Evolutionary conservation across 768 basidiomycete genomes (phyloP).

Genomic region (Naganishia kalamii): DNA sequence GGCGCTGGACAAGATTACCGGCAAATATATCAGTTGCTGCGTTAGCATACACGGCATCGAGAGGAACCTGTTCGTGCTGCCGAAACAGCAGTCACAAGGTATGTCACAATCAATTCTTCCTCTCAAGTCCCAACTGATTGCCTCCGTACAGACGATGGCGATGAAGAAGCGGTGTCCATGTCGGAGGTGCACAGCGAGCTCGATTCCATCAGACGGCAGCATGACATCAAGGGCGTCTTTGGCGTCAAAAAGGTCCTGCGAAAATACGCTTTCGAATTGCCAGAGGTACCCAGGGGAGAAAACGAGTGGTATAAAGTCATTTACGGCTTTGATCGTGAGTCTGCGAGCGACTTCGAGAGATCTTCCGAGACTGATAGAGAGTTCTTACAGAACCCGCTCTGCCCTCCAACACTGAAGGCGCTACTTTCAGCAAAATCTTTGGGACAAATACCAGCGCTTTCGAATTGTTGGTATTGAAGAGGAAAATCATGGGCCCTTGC

Average conservation of each 20-base stretch:
- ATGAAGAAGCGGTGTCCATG: constrained; percentile 62
- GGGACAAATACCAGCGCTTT: constrained; percentile 90
- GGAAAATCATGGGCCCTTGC: constrained; percentile 98
- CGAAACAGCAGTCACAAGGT: constrained; percentile 61
- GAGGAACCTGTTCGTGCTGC: constrained; percentile 84
- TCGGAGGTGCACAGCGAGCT: constrained; percentile 77
- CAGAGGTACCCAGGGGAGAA: constrained; percentile 68
- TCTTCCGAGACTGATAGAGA: not conserved
- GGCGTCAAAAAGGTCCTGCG: constrained; percentile 77
- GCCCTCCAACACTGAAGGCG: constrained; percentile 64
- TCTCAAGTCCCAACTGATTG: not conserved
- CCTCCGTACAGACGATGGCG: constrained; percentile 51
- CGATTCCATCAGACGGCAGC: constrained; percentile 64
- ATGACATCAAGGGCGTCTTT: constrained; percentile 64
- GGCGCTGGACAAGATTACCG: constrained; percentile 66
- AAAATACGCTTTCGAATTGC: constrained; percentile 85
- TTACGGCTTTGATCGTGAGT: constrained; percentile 76
- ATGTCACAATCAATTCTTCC: constrained; percentile 26
- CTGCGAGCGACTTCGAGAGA: not conserved
- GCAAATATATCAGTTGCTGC: constrained; percentile 66
- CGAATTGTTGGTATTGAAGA: constrained; percentile 84
- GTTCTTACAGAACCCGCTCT: constrained; percentile 63
- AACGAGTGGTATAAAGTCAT: constrained; percentile 87
- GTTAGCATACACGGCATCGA: constrained; percentile 76
- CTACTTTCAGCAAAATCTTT: constrained; percentile 79